A percentile compares a stretch with the other conserved stretches of the same genome.
phyloP scores from a whole-genome alignment of 306 rosid genomes.

The Prunus mongolica region DNA sequence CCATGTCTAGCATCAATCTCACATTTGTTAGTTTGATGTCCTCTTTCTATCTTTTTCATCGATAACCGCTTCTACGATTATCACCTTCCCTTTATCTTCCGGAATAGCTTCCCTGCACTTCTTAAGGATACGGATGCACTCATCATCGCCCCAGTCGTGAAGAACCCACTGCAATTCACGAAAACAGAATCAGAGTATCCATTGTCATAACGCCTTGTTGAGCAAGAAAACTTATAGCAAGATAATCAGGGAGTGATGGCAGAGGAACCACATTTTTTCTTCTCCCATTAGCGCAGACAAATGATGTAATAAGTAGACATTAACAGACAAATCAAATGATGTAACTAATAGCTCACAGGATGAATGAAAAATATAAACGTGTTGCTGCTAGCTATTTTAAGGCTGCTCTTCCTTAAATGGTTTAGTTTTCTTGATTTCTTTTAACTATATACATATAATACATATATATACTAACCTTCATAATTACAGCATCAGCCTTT shows the following conservation, averaged over 20 bases:
- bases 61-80: background rate
- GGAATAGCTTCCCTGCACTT: conserved; percentile 52
- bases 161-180: conserved; percentile 38
- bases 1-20: conserved; percentile 53
- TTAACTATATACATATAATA: background rate
- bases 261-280: no score
- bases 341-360: no score
- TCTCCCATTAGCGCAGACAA: no score
- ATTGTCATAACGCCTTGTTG: background rate
- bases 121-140: conserved; percentile 57
- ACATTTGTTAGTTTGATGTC: conserved; percentile 26
- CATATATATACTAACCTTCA: conserved; percentile 37
- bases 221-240: background rate
- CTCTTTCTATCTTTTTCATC: conserved; percentile 18
- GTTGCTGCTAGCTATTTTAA: no score
- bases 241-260: background rate
- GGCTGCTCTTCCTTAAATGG: no score
- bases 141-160: conserved; percentile 64
- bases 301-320: no score
- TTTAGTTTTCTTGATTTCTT: no score
- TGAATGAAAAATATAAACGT: no score
- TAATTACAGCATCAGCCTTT: conserved; percentile 58
- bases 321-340: no score
- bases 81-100: conserved; percentile 39
- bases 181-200: background rate